A percentile compares a stretch with the other conserved stretches of the same genome.
Conservation (phyloP, 305 asterid genomes). For the Caryopteris hybrid region DNA sequence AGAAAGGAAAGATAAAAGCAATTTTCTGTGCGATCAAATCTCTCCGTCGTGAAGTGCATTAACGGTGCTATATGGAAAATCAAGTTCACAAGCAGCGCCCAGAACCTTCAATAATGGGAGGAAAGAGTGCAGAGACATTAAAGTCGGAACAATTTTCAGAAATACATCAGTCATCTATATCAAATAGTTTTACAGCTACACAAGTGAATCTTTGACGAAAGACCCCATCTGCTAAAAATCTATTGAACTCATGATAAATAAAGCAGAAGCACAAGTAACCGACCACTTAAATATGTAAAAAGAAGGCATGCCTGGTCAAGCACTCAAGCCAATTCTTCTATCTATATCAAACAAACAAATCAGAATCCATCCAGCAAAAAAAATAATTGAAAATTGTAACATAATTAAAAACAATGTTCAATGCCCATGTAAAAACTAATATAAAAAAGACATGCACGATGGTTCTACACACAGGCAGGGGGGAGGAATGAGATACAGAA, state of each 20-base stretch:
- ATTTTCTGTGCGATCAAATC: not conserved
- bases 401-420: slow-evolving; percentile 1
- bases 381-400: not conserved
- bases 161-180: not conserved
- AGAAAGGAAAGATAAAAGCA: not conserved
- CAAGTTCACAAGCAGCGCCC: too few species aligned
- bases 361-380: not conserved
- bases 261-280: not conserved
- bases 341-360: not conserved
- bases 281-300: not conserved
- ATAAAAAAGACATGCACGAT: not conserved
- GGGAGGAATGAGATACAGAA: not conserved
- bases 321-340: not conserved
- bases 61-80: too few species aligned
- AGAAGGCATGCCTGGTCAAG: too few species aligned
- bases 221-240: not conserved
- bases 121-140: not conserved
- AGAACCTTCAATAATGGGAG: not conserved
- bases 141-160: not conserved
- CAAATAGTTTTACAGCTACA: not conserved
- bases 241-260: not conserved
- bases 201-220: not conserved
- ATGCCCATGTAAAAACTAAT: not conserved
- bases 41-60: not conserved
- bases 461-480: not conserved